phyloP scores from a whole-genome alignment of 768 basidiomycete species.

The Hydnomerulius pinastri region DNA sequence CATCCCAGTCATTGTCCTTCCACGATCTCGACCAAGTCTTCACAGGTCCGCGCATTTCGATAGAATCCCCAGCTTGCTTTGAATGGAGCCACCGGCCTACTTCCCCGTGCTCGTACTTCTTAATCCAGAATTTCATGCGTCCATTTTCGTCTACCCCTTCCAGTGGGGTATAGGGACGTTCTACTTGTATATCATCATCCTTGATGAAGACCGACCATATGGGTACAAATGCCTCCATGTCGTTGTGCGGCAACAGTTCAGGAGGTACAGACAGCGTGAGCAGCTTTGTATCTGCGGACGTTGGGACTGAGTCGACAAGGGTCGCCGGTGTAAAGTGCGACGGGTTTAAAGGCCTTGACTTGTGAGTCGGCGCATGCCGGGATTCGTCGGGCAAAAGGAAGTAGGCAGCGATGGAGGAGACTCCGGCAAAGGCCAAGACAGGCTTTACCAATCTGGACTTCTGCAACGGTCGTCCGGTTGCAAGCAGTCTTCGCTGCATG shows the following conservation, averaged over 20 bases:
- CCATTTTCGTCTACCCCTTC: slow-evolving; percentile 69
- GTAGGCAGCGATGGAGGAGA: slow-evolving; percentile 47
- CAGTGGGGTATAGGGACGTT: slow-evolving; percentile 82
- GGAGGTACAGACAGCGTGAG: slow-evolving; percentile 61
- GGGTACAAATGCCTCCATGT: slow-evolving; percentile 32
- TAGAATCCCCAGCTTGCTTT: slow-evolving; percentile 60
- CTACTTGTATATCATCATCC: slow-evolving; percentile 87
- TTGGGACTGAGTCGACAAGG: slow-evolving; percentile 52
- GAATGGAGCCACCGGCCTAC: slow-evolving; percentile 83
- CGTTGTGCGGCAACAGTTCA: slow-evolving; percentile 34
- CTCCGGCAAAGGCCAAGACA: slow-evolving; percentile 36
- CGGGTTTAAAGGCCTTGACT: slow-evolving; percentile 42
- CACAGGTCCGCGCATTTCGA: slow-evolving; percentile 79
- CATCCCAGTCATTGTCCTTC: slow-evolving; percentile 68
- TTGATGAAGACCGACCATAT: slow-evolving; percentile 84
- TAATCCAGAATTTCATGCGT: slow-evolving; percentile 77
- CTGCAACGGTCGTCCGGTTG: not conserved
- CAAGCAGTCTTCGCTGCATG: not conserved
- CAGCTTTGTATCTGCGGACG: slow-evolving; percentile 62
- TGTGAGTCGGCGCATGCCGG: slow-evolving; percentile 44
- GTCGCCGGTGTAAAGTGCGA: slow-evolving; percentile 58
- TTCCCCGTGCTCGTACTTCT: slow-evolving; percentile 76
- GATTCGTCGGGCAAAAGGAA: slow-evolving; percentile 54
- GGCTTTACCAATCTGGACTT: slow-evolving; percentile 3
- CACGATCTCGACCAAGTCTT: slow-evolving; percentile 55